Percentiles rank a stretch among this genome's conserved stretches.
Conservation (phyloP, 306 rosid genomes). For the Trifolium pratense region DNA sequence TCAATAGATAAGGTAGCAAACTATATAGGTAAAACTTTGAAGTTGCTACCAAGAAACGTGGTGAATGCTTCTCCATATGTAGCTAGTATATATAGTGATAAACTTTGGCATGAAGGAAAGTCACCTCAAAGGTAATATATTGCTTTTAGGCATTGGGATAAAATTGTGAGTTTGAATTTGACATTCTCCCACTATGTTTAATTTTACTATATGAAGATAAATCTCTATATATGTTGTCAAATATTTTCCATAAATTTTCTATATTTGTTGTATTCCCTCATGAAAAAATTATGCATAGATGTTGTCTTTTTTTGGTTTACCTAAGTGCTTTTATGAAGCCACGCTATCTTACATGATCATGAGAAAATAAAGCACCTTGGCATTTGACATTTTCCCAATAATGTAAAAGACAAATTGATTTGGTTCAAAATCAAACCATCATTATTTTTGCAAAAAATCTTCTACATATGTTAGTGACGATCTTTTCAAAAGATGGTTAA, state of each 20-base stretch:
- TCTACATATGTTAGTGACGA: not conserved
- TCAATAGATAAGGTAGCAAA: slow-evolving; percentile 31
- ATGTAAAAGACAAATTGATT: slow-evolving; percentile 27
- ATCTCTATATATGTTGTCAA: not conserved
- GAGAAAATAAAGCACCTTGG: slow-evolving; percentile 14
- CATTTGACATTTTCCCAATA: not conserved
- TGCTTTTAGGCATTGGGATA: not conserved
- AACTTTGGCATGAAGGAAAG: not conserved
- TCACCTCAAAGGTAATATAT: not conserved
- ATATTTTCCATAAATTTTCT: not conserved
- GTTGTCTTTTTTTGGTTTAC: not conserved
- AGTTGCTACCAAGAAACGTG: not conserved
- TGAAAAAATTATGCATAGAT: not conserved
- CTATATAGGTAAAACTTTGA: not conserved
- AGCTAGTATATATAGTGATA: not conserved
- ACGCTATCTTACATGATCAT: slow-evolving; percentile 4
- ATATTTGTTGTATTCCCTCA: not conserved
- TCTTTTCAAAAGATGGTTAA: not conserved
- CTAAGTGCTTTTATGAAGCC: slow-evolving; percentile 5
- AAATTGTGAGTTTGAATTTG: not conserved
- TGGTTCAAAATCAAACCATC: slow-evolving; percentile 27
- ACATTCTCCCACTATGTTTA: not conserved
- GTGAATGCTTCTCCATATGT: not conserved
- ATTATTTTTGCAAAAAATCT: not conserved
- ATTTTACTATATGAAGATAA: slow-evolving; percentile 4